Evolutionary conservation across 2,329 filamentous ascomycete genomes (phyloP).

Genomic region (Stagonosporopsis cucurbitacearum): DNA sequence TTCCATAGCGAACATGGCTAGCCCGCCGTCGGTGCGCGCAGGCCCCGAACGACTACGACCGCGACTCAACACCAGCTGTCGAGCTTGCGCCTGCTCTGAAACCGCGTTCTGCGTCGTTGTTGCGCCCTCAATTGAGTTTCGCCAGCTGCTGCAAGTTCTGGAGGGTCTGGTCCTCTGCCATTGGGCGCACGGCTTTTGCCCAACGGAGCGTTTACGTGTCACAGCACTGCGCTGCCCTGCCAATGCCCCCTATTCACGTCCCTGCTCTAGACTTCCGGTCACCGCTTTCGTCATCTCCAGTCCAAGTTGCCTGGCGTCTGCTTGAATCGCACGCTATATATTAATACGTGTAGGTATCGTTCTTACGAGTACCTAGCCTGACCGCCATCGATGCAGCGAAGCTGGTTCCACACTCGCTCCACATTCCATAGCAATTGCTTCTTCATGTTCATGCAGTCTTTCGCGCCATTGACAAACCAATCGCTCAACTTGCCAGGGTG

Average conservation of each 20-base stretch:
- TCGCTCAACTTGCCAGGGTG: conserved; percentile 21
- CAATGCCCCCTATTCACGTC: conserved; percentile 17
- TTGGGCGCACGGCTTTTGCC: conserved; percentile 24
- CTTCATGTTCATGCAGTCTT: conserved; percentile 17
- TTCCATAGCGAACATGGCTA: conserved; percentile 22
- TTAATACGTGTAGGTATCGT: too few species aligned
- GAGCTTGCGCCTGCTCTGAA: conserved; percentile 18
- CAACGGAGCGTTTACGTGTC: conserved; percentile 25
- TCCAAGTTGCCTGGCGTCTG: conserved; percentile 9
- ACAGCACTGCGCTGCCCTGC: conserved; percentile 23
- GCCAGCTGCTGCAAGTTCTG: conserved; percentile 16
- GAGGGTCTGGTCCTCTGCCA: conserved; percentile 24
- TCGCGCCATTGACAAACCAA: conserved; percentile 14
- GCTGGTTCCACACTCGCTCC: conserved; percentile 36
- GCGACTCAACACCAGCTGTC: conserved; percentile 14
- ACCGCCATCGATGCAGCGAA: conserved; percentile 31
- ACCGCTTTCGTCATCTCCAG: conserved; percentile 32
- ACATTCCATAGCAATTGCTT: conserved; percentile 31
- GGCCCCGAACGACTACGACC: conserved; percentile 17
- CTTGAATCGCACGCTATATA: conserved; percentile 15
- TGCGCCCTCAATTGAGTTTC: conserved; percentile 25
- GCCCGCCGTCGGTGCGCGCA: conserved; percentile 11
- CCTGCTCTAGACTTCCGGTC: conserved; percentile 20
- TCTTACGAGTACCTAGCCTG: conserved; percentile 27
- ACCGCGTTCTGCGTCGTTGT: conserved; percentile 25